Evolutionary conservation across 1,284 basidiomycete species (phyloP), one percentile per base, ranked within the genome.

Genomic region (Phellinidium pouzarii): DNA sequence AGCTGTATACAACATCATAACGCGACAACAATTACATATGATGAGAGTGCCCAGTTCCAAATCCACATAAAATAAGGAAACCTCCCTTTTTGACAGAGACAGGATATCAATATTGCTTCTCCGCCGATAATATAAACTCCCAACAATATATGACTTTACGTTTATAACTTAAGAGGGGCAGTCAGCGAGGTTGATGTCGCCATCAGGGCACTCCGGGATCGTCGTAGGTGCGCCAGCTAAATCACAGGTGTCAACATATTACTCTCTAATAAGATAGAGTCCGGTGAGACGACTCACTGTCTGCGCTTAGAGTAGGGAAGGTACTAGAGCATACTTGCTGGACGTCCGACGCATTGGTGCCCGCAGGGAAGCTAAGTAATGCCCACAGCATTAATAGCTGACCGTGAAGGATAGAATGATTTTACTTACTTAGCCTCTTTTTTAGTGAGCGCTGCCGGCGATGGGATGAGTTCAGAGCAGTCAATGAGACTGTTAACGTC

Each of bases 401-500:
- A 31, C 12, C 44, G 8, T 8, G 8, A 20, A 38, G 17, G 19
- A 40, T 19, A 9, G 11, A 12, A 43, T 12, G 19, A 19, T 9
- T n/a, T 4, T 26, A 19, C 49, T 27, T 19, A 50, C 38, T 51
- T 50, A 14, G 52, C 44, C 27, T 26, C 46, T 38, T 44, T 11
- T 19, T 53, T 46, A 2, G n/a, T 26, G 12, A 31, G 26, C 2
- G 51, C 27, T 14, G 42, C 14, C 12, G 52, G 41, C 7, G 19
- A 23, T 20, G 55, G 52, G 43, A 59, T 42, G 29, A 56, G 44
- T 22, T 59, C 58, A 34, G 58, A 45, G 53, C 58, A 59, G 47
- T 59, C 58, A 38, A 58, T 43, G 29, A 59, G 56, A 5, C 51
- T 44, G n/a, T 22, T 49, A 8, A 26, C 14, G 60, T 65, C 54